These are phyloP conservation scores for Coemansia sp. DNA, from an alignment of 192 early-diverging fungal genomes.

Conservation along the genomic window DNA sequence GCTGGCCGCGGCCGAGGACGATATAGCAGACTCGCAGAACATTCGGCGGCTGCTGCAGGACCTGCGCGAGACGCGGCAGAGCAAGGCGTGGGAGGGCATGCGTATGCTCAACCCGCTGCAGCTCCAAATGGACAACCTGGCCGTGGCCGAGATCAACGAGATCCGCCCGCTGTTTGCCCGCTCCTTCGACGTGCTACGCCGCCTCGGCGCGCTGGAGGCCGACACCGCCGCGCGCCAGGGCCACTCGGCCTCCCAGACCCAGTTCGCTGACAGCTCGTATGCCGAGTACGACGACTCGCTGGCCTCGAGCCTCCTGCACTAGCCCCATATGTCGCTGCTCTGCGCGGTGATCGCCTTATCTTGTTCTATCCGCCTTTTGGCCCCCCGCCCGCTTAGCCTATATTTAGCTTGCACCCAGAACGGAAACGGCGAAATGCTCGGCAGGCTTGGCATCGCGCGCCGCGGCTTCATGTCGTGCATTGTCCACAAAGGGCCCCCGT, in stretches of 20 bases:
- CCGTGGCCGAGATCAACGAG: conserved; percentile 84
- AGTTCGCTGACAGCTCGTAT: conserved; percentile 27
- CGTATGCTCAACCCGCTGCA: conserved; percentile 57
- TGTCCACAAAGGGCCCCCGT: neutral
- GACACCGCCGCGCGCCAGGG: conserved; percentile 3
- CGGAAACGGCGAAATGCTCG: neutral
- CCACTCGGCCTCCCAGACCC: conserved; percentile 14
- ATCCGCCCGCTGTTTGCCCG: conserved; percentile 84
- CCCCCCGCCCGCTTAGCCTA: conserved; percentile 1
- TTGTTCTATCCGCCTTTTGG: neutral
- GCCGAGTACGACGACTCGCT: conserved; percentile 9
- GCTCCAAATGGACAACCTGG: conserved; percentile 80
- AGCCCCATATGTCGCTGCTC: no score
- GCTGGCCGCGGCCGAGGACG: conserved; percentile 74
- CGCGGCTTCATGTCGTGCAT: conserved; percentile 10
- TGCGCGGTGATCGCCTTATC: no score
- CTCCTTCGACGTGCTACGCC: conserved; percentile 62
- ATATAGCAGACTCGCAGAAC: conserved; percentile 66
- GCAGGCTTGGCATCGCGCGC: neutral
- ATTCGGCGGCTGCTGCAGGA: conserved; percentile 76
- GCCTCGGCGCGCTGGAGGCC: conserved; percentile 29
- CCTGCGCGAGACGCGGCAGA: conserved; percentile 73
- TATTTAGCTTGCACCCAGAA: neutral
- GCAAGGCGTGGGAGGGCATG: conserved; percentile 72
- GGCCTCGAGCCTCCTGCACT: conserved; percentile 2